Base-by-base conservation (phyloP, 176 grass and related monocot species). In the Chrysopogon serrulatus region DNA sequence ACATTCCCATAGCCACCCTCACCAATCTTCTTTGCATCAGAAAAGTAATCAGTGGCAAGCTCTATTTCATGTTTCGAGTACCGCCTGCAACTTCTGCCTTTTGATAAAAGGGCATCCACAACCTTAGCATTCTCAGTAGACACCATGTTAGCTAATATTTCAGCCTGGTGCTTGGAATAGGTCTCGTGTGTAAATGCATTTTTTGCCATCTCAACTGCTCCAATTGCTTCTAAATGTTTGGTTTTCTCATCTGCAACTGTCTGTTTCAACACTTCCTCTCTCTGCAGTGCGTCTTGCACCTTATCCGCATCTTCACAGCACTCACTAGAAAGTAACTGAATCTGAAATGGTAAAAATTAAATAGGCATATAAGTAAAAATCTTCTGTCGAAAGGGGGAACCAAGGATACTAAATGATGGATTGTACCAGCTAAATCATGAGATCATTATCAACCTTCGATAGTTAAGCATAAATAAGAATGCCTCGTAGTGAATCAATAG, bases 31-130 rank as follows among this genome's bases (percentile, higher is more conserved):
- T 87, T 99, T 80, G 91, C 80, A 89, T 84, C 89, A 27, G 93
- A 96, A 72, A 99, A 99, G 79, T 96, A 86, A 83, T 96, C 71
- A 8, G 96, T 99, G 9, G 96, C 96, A 56, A 87, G 62, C 78
- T 99, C 89, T 88, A 99, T 96, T 93, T 99, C 96, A 75, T 87
- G 80, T 68, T 77, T 87, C 19, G 93, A 89, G 75, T 99, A 99
- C 61, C 87, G 92, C 78, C 93, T 90, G 76, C 96, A 94, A 87
- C 83, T 90, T 86, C 87, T 98, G 27, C 80, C 83, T 27, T 54
- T 89, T 44, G 81, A 86, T 11, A 92, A 30, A 84, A 93, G 80
- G 16, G 68, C 70, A 87, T 90, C 84, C 30, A 90, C 81, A 64
- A 80, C 51, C 78, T 87, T 88, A 92, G 65, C 79, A 78, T 90